Base-by-base conservation (phyloP, 495 filamentous ascomycete genomes). In the Penicillium coffeae region DNA sequence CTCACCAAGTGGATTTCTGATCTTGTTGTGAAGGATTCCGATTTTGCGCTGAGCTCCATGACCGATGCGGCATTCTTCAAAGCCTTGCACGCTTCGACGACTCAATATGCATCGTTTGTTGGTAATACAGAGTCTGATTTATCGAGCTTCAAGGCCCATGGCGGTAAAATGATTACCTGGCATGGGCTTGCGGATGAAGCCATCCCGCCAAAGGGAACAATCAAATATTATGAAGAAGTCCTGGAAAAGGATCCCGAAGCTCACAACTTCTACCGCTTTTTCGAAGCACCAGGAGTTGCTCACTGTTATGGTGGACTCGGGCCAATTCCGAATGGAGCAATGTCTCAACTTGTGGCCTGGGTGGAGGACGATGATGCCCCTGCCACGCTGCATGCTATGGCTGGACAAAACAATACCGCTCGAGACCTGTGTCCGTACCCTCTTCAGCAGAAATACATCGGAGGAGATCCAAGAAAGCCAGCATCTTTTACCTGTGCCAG, bases 161-260 rank as follows among this genome's bases (percentile, higher is more conserved):
- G 72, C 8, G 71, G 72, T 9, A 76, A 74, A 48, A 59, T 77
- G 42, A 45, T 76, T 21, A 65, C 61, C 14, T 76, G 59, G 46
- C 71, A 76, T 42, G 71, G 71, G 1, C 33, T 54, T n/a, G 42
- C 39, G 9, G 64, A 64, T 38, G 21, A 48, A 14, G 16, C 53
- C 9, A 59, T 64, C 36, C 27, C 42, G 16, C 27, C 48, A 1
- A 41, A 53, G 12, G 57, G 54, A 4, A 60, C 51, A 4, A 42
- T 36, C n/a, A 32, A 45, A 13, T 62, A 58, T 27, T 63, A 59
- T 32, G n/a, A 51, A 5, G 16, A 52, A 1, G 49, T 61, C 7
- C 45, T 44, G 10, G 50, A 47, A 3, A 2, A 42, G 1, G 51
- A 59, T 25, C 47, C 55, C 1, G 18, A 37, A 9, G 37, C 55